Evolutionary conservation across 1,284 basidiomycete genomes (phyloP).

Genomic region (Taiwanofungus camphoratus): DNA sequence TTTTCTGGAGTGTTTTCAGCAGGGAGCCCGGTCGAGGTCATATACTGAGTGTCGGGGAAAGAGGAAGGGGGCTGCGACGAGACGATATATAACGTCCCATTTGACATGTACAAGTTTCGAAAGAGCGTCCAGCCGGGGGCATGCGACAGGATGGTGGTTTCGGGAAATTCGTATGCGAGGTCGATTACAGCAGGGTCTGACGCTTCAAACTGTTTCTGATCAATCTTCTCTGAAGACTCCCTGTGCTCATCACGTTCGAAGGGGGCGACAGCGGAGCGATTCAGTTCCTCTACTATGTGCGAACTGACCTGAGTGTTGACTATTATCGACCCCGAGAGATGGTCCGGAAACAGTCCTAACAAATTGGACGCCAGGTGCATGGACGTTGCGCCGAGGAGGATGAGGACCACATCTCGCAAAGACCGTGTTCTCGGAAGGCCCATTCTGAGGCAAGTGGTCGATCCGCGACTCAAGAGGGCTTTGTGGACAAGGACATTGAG

Average conservation of each 20-base stretch:
- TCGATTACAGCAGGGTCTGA: slow-evolving; percentile 10
- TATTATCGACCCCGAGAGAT: slow-evolving; percentile 29
- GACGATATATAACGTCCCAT: slow-evolving; percentile 67
- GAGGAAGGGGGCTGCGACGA: slow-evolving; percentile 36
- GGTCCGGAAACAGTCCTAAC: slow-evolving; percentile 28
- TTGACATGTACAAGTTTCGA: slow-evolving; percentile 72
- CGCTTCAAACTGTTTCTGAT: slow-evolving; percentile 5
- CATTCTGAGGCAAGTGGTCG: slow-evolving; percentile 10
- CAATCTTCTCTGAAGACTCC: slow-evolving; percentile 3
- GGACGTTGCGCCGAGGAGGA: slow-evolving; percentile 42
- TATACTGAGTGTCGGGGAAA: slow-evolving; percentile 59
- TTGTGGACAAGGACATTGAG: no score
- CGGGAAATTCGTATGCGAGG: slow-evolving; percentile 31
- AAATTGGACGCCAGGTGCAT: slow-evolving; percentile 46
- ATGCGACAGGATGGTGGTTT: slow-evolving; percentile 53
- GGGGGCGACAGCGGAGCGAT: slow-evolving; percentile 4
- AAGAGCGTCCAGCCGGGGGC: slow-evolving; percentile 80
- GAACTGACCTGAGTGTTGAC: slow-evolving; percentile 30
- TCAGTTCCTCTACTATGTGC: slow-evolving; percentile 11
- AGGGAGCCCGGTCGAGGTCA: slow-evolving; percentile 64
- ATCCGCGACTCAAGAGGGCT: no score
- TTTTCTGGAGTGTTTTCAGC: slow-evolving; percentile 60
- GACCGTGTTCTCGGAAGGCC: slow-evolving; percentile 23
- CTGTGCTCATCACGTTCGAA: slow-evolving; percentile 6
- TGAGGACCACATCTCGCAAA: slow-evolving; percentile 42